Conservation (phyloP, 2,329 filamentous ascomycete genomes). For the Cryphonectria nitschkei region DNA sequence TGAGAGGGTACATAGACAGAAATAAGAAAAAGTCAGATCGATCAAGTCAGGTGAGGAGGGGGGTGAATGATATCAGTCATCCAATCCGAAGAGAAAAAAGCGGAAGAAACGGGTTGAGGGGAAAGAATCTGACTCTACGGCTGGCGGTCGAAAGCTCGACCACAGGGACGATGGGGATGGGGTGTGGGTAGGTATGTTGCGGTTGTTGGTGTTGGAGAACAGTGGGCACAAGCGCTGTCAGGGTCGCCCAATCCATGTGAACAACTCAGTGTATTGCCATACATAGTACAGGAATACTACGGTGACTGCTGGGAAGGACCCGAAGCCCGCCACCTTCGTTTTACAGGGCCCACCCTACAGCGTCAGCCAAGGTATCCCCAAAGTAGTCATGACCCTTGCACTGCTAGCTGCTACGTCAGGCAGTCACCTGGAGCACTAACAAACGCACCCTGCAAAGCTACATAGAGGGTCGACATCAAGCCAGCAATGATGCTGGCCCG, state of each 20-base stretch:
- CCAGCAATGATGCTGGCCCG: background rate
- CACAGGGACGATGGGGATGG: background rate
- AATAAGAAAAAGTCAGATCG: background rate
- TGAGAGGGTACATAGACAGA: background rate
- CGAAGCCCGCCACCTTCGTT: background rate
- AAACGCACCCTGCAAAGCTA: background rate
- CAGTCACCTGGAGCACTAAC: background rate
- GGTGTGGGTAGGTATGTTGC: background rate
- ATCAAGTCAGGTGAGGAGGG: conserved; percentile 1
- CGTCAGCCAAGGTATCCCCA: background rate
- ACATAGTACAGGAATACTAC: background rate
- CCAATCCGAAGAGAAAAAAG: background rate
- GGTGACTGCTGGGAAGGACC: background rate
- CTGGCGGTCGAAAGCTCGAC: background rate
- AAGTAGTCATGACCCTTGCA: background rate
- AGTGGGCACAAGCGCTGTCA: background rate
- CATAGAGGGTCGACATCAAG: background rate
- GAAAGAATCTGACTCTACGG: background rate
- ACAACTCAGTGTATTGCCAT: background rate
- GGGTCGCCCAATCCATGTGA: background rate
- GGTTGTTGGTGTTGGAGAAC: background rate
- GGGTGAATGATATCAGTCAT: background rate
- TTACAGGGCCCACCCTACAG: conserved; percentile 2
- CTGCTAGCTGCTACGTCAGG: background rate
- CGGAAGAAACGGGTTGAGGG: background rate